Conservation (phyloP, 495 filamentous ascomycete species). For the Choiromyces venosus region DNA sequence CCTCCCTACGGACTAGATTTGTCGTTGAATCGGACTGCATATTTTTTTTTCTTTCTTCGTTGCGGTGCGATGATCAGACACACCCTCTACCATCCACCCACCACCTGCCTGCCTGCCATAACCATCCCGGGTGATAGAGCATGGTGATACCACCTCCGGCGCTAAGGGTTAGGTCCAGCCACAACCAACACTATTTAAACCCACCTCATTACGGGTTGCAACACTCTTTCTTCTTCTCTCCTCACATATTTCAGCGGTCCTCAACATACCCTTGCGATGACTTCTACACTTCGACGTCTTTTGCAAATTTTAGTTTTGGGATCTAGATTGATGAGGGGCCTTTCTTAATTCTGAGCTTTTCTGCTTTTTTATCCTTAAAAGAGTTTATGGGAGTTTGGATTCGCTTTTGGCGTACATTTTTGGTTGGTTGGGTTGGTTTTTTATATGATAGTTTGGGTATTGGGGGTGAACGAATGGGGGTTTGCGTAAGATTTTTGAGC, state of each 20-base stretch:
- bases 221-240: not conserved
- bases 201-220: not conserved
- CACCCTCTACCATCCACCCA: no score
- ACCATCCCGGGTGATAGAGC: not conserved
- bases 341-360: not conserved
- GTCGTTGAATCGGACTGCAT: conserved; percentile 3
- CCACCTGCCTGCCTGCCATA: not conserved
- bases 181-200: not conserved
- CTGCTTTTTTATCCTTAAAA: no score
- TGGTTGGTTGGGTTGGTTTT: not conserved
- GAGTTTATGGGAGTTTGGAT: not conserved
- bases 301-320: not conserved
- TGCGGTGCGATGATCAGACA: not conserved
- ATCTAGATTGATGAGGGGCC: not conserved
- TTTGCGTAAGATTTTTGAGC: not conserved
- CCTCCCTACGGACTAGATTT: not conserved
- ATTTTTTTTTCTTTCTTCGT: not conserved
- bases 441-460: not conserved
- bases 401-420: not conserved
- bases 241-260: not conserved
- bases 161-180: not conserved
- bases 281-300: not conserved
- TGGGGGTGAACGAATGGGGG: not conserved
- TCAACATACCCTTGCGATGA: not conserved
- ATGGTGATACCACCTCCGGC: not conserved